Evolutionary conservation across 768 basidiomycete genomes (phyloP).

Genomic region (Dendrothele bispora): DNA sequence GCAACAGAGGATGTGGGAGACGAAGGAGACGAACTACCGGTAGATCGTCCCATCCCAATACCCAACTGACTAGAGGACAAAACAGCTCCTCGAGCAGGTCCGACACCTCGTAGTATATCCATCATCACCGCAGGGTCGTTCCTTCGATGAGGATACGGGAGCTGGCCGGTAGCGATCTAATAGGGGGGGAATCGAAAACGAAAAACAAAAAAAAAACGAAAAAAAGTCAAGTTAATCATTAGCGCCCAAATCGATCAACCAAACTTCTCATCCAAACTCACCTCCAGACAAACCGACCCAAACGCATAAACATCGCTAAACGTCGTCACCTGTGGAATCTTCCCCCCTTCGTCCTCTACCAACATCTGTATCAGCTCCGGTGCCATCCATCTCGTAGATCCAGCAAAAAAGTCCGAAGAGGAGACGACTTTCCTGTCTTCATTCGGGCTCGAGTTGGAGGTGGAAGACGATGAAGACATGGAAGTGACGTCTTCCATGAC

Average conservation of each 20-base stretch:
- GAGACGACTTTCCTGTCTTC: conserved; percentile 30
- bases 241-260: neutral
- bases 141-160: conserved; percentile 52
- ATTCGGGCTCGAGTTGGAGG: too few species aligned
- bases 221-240: neutral
- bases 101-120: conserved; percentile 52
- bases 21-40: conserved; percentile 12
- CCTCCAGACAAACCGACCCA: conserved; percentile 60
- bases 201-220: neutral
- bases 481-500: conserved; percentile 53
- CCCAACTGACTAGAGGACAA: conserved; percentile 12
- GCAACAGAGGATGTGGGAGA: too few species aligned
- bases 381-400: conserved; percentile 55
- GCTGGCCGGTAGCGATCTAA: conserved; percentile 50
- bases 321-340: conserved; percentile 44
- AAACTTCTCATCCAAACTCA: conserved; percentile 22
- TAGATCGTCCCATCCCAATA: neutral
- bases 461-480: conserved; percentile 28
- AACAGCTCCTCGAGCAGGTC: conserved; percentile 37
- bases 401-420: conserved; percentile 46
- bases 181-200: too few species aligned
- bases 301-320: conserved; percentile 63
- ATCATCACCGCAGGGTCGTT: conserved; percentile 58
- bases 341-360: conserved; percentile 45
- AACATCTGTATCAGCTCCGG: conserved; percentile 55